Evolutionary conservation across 2,329 filamentous ascomycete species (phyloP), one percentile per base, ranked within the genome.

Genomic region (Calycina herbarum): DNA sequence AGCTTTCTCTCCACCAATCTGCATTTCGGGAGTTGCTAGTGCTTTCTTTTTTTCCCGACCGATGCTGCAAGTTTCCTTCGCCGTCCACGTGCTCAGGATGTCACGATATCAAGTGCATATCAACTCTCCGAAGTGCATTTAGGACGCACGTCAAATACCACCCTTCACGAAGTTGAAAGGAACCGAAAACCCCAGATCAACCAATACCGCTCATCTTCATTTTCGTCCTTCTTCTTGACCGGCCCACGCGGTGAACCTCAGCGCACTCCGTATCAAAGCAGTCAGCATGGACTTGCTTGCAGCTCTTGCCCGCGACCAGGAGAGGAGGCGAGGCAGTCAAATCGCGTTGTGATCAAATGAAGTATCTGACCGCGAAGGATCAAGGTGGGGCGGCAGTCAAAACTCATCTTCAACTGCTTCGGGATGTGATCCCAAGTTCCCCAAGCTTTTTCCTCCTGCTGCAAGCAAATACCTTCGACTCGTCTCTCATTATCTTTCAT

Each of bases 61-160:
- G 48, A 24, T 54, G 48, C 48, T 54, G 20, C 48, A 13, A 13
- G n/a, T 24, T 8, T 54, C 48, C 48, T 54, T 54, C 20, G 3
- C 48, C 24, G 48, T 54, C 48, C 48, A 54, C 48, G 48, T 54
- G 48, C 48, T 24, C 20, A 54, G 48, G 20, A 54, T 54, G 24
- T 54, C 48, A 54, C 48, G 48, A 54, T 54, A 54, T 54, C 24
- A 24, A 54, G 24, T 54, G 48, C 48, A 54, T 54, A 24, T 54
- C 48, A 54, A 27, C 48, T 54, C 48, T 54, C 48, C 48, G 48
- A 51, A 8, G 45, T 24, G 35, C 35, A 38, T 38, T 38, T 5
- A 38, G 35, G 35, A 13, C 35, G 35, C 35, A 38, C 10, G 35
- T 38, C 13, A 38, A 38, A 38, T 38, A 38, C 35, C 1, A 38